Evolutionary conservation across 139 green algal species (phyloP).

Genomic region (Closterium sp.): DNA sequence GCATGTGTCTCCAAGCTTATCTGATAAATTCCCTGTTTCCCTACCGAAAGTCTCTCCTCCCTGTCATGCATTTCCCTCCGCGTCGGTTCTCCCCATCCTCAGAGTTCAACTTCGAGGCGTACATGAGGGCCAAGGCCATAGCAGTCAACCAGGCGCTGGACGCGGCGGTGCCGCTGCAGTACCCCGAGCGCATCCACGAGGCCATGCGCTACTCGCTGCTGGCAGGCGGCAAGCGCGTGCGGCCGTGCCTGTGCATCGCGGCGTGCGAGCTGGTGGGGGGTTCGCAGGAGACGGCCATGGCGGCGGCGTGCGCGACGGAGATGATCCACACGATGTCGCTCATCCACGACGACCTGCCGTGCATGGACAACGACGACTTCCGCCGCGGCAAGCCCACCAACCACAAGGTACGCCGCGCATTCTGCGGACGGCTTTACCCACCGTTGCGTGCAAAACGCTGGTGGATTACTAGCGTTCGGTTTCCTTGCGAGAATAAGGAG

Average conservation of each 20-base stretch:
- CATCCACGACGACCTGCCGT: constrained; percentile 93
- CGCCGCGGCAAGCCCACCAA: constrained; percentile 85
- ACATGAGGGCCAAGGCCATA: constrained; percentile 29
- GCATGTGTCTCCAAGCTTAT: no score
- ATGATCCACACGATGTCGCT: constrained; percentile 98
- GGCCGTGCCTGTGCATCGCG: constrained; percentile 87
- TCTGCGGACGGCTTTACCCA: no score
- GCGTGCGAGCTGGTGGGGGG: constrained; percentile 92
- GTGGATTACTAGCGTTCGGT: no score
- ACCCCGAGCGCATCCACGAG: constrained; percentile 87
- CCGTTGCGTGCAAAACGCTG: no score
- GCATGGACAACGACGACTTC: constrained; percentile 99
- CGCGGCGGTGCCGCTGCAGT: constrained; percentile 54
- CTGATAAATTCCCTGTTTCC: no score
- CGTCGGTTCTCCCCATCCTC: no score
- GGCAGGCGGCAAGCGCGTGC: constrained; percentile 92
- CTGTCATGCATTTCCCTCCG: no score
- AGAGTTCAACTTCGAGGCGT: constrained; percentile 34
- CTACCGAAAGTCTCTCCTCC: no score
- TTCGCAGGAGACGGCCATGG: constrained; percentile 68
- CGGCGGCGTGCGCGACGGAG: constrained; percentile 93
- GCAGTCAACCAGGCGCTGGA: constrained; percentile 41
- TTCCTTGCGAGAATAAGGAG: no score
- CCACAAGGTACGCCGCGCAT: no score
- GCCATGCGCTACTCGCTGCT: constrained; percentile 94